A percentile compares a stretch with the other conserved stretches of the same genome.
Evolutionary conservation across 2,329 filamentous ascomycete genomes (phyloP).

Genomic region (Verticillium zaregamsianum): DNA sequence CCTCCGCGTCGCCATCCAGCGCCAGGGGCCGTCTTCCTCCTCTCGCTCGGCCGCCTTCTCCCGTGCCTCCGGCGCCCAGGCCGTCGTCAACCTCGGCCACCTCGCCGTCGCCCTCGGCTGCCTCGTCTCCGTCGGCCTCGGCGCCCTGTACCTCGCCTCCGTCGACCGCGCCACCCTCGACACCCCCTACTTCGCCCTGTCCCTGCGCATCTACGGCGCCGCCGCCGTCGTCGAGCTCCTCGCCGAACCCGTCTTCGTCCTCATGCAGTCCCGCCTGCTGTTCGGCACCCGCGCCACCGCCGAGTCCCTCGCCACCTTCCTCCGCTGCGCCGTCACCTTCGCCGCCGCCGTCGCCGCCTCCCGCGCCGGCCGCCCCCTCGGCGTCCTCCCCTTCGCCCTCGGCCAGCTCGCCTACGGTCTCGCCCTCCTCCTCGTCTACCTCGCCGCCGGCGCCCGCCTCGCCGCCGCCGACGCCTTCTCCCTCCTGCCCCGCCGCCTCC

Average conservation of each 20-base stretch:
- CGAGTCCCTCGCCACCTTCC: constrained; percentile 76
- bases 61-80: constrained; percentile 51
- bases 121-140: constrained; percentile 59
- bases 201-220: constrained; percentile 51
- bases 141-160: constrained; percentile 61
- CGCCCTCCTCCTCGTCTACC: constrained; percentile 67
- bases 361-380: constrained; percentile 48
- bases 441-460: constrained; percentile 53
- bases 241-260: constrained; percentile 84
- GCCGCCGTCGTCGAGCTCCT: constrained; percentile 69
- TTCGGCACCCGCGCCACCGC: constrained; percentile 78
- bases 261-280: constrained; percentile 75
- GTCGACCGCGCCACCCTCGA: constrained; percentile 40
- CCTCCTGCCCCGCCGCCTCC: constrained; percentile 44
- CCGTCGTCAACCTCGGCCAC: constrained; percentile 85
- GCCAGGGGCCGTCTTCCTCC: constrained; percentile 42
- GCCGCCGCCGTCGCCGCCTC: constrained; percentile 63
- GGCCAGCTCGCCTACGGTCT: constrained; percentile 77
- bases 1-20: constrained; percentile 84
- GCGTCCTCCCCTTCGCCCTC: constrained; percentile 82
- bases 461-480: constrained; percentile 62
- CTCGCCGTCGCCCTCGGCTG: constrained; percentile 68
- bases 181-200: constrained; percentile 58
- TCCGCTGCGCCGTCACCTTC: constrained; percentile 74
- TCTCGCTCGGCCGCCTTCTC: no score